Conservation (phyloP, 2,329 filamentous ascomycete species). For the Elsinoe perseae region DNA sequence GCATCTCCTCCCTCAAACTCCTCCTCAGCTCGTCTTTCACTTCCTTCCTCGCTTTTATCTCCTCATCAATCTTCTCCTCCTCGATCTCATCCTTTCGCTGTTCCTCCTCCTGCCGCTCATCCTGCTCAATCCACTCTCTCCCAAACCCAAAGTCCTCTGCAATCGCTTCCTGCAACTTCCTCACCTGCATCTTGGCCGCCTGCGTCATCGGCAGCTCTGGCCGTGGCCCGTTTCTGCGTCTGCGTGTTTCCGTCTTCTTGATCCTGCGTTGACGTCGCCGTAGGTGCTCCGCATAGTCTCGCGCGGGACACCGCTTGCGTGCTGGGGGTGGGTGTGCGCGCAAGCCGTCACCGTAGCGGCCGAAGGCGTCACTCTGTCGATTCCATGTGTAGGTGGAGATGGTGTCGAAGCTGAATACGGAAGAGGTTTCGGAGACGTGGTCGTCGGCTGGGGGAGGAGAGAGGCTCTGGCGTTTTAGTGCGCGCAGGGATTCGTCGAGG, state of each 20-base stretch:
- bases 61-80: neutral
- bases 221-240: neutral
- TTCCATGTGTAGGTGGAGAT: neutral
- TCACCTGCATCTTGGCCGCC: neutral
- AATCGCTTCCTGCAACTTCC: neutral
- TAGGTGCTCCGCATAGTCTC: neutral
- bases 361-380: neutral
- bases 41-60: neutral
- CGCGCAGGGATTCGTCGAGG: neutral
- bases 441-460: neutral
- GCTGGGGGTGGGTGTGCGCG: neutral
- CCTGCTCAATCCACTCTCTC: neutral
- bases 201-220: too few species aligned
- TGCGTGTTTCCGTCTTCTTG: neutral
- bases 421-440: neutral
- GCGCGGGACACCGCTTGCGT: neutral
- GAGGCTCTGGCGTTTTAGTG: neutral
- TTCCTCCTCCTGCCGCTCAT: neutral
- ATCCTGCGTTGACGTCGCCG: neutral
- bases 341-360: neutral
- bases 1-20: neutral
- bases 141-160: neutral
- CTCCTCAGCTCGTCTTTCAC: neutral
- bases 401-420: constrained; percentile 10
- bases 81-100: neutral